A percentile compares a stretch with the other conserved stretches of the same genome.
These are phyloP conservation scores for Anthracocystis setariae DNA, from an alignment of 1,284 basidiomycete genomes.

Conservation along the genomic window DNA sequence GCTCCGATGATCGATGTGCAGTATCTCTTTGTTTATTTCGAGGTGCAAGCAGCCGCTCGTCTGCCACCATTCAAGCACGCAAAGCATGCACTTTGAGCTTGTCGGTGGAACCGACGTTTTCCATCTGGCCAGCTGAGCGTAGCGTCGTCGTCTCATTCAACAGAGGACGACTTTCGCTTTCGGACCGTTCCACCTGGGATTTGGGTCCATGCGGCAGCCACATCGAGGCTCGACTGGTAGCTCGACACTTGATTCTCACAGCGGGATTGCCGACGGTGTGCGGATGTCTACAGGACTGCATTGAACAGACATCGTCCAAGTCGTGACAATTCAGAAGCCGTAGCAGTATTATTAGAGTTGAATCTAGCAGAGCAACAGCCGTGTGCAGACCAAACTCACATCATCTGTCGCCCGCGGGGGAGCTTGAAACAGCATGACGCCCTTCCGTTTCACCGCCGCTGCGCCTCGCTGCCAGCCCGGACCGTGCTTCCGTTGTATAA, in stretches of 20 bases:
- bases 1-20: neutral
- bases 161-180: constrained; percentile 4
- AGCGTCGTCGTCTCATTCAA: neutral
- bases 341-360: no score
- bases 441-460: neutral
- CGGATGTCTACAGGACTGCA: neutral
- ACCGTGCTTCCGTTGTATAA: neutral
- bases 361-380: no score
- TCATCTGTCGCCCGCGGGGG: neutral
- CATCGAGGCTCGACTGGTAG: neutral
- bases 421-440: neutral
- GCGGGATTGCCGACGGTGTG: neutral
- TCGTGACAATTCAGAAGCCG: no score
- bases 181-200: neutral
- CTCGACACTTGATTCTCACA: neutral
- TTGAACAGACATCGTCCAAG: no score
- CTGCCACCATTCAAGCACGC: neutral
- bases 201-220: neutral
- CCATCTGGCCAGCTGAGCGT: neutral
- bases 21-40: no score
- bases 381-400: neutral
- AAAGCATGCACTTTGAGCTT: constrained; percentile 1
- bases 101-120: neutral
- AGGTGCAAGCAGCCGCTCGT: neutral
- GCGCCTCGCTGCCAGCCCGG: neutral